A percentile compares a stretch with the other conserved stretches of the same genome.
Conservation (phyloP, 2,329 filamentous ascomycete species). For the Aspergillus alliaceus region DNA sequence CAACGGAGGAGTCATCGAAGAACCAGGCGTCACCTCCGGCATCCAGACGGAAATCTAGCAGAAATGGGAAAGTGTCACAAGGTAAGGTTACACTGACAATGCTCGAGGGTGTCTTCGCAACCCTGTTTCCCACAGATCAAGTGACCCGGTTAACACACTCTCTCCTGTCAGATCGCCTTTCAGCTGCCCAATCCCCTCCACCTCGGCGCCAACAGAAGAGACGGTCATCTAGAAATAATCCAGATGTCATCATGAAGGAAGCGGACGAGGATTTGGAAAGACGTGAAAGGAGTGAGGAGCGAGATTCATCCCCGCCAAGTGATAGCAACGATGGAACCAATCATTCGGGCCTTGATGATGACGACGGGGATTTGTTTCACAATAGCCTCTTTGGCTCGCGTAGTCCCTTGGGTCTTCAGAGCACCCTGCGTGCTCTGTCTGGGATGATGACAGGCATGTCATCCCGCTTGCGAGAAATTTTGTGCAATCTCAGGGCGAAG, state of each 20-base stretch:
- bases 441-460: slow-evolving; percentile 90
- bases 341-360: slow-evolving; percentile 53
- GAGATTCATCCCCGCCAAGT: slow-evolving; percentile 59
- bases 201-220: slow-evolving; percentile 53
- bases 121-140: neutral
- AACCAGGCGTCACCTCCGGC: slow-evolving; percentile 57
- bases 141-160: slow-evolving; percentile 11
- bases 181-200: slow-evolving; percentile 34
- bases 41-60: slow-evolving; percentile 70
- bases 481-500: slow-evolving; percentile 74
- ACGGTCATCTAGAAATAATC: slow-evolving; percentile 54
- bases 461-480: slow-evolving; percentile 73
- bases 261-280: slow-evolving; percentile 56
- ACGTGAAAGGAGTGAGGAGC: slow-evolving; percentile 46
- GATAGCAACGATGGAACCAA: slow-evolving; percentile 66
- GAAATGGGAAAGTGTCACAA: slow-evolving; percentile 65
- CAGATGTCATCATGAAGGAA: slow-evolving; percentile 71
- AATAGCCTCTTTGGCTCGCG: slow-evolving; percentile 65
- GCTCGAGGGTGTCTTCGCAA: neutral
- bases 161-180: slow-evolving; percentile 32
- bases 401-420: slow-evolving; percentile 68
- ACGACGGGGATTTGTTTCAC: slow-evolving; percentile 62
- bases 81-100: slow-evolving; percentile 36
- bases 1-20: slow-evolving; percentile 62
- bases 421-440: slow-evolving; percentile 79